phyloP scores from a whole-genome alignment of 1,284 basidiomycete species.

The Naganishia cerealis region DNA sequence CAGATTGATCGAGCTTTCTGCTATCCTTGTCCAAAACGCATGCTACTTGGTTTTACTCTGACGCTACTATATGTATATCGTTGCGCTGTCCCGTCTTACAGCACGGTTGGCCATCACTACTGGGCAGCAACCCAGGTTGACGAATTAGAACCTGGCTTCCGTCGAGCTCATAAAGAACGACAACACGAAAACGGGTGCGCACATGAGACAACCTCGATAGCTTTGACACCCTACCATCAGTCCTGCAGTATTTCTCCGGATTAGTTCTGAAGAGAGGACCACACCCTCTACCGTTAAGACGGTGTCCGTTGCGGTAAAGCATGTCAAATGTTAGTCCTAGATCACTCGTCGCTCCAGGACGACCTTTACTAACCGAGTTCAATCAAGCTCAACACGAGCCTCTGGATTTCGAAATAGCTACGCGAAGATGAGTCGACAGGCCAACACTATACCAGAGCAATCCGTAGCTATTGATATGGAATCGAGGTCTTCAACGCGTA shows the following conservation, averaged over 20 bases:
- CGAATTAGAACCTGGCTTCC: not conserved
- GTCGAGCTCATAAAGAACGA: not conserved
- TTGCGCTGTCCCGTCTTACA: too few relatives aligned
- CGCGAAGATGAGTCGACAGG: not conserved
- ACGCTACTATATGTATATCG: too few relatives aligned
- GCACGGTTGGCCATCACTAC: too few relatives aligned
- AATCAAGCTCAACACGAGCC: not conserved
- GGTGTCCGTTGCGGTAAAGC: not conserved
- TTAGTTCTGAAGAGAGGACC: not conserved
- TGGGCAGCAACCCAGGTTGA: not conserved
- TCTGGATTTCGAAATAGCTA: not conserved
- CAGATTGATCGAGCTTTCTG: too few relatives aligned
- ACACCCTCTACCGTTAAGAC: not conserved
- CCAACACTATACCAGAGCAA: not conserved
- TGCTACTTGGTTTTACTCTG: too few relatives aligned
- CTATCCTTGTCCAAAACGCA: too few relatives aligned
- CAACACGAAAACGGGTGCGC: not conserved
- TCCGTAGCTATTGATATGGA: not conserved
- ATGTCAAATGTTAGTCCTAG: not conserved
- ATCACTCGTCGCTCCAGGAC: not conserved
- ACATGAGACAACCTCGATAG: not conserved
- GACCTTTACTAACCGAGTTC: not conserved
- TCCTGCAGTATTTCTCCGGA: not conserved
- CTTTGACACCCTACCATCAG: not conserved
- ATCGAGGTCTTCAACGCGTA: not conserved